Conservation (phyloP, 352 stramenopile genomes). For the Phytophthora capsici region DNA sequence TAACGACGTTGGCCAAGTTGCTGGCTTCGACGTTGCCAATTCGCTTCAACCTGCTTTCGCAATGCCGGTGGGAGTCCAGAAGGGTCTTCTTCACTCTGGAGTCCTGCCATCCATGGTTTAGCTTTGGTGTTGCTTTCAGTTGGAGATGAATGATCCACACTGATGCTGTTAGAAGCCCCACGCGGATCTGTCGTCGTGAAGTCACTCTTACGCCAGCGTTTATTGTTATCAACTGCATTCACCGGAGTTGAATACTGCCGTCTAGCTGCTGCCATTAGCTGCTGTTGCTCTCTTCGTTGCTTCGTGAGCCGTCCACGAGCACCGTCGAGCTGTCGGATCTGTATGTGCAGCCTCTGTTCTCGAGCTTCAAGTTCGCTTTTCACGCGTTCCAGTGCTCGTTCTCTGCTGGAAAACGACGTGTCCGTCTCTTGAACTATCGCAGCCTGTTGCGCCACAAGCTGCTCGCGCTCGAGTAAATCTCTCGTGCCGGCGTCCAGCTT, state of each 20-base stretch:
- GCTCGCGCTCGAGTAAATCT: conserved; percentile 35
- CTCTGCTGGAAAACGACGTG: conserved; percentile 23
- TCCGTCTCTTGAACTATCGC: conserved; percentile 27
- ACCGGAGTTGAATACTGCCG: conserved; percentile 8
- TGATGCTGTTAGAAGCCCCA: conserved; percentile 7
- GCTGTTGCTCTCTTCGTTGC: conserved; percentile 48
- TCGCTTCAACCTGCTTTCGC: conserved; percentile 59
- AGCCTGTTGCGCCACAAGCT: conserved; percentile 34
- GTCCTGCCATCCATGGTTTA: conserved; percentile 4
- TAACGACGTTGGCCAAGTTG: conserved; percentile 9
- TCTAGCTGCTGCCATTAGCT: conserved; percentile 30
- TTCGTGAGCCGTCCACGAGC: conserved; percentile 50
- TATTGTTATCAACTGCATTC: conserved; percentile 27
- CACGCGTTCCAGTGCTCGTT: conserved; percentile 42
- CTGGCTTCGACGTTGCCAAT: conserved; percentile 53
- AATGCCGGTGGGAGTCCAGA: conserved; percentile 60
- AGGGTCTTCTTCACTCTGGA: conserved; percentile 43
- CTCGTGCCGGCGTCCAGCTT: conserved; percentile 27
- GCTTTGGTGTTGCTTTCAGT: conserved; percentile 5
- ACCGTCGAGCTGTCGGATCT: conserved; percentile 65
- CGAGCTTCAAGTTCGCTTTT: conserved; percentile 56
- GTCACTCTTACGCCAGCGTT: conserved; percentile 16
- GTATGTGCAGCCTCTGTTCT: conserved; percentile 51
- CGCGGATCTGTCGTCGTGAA: not conserved
- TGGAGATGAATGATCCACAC: not conserved